Evolutionary conservation across 1,284 basidiomycete genomes (phyloP), one percentile per base, ranked within the genome.

Genomic region (Rhodotorula sp.): DNA sequence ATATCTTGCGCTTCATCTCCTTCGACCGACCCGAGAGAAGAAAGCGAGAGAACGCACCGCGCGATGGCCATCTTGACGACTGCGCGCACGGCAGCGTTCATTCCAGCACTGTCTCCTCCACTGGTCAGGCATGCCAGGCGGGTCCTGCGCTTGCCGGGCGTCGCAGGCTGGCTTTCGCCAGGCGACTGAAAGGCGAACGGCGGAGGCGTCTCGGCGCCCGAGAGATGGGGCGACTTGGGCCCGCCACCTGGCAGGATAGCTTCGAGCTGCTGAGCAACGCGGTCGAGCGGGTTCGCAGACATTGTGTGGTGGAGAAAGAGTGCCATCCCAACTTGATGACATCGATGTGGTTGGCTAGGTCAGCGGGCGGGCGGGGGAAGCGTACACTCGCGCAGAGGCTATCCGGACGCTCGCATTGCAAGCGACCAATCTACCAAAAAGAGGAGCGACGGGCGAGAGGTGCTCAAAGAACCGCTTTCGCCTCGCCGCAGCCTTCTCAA

Each of bases 41-140:
- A 51, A 30, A 47, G 51, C 19, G 32, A 34, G n/a, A 20, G 36
- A 57, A 81, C 87, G 77, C 77, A 92, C 92, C 89, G 89, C 72
- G 92, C 84, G 75, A 97, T 94, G 55, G 89, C 91, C 74, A 88
- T 87, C 81, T 93, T 91, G 71, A 96, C 93, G 53, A 94, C 89
- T 2, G 92, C 86, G 74, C 94, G 90, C 60, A 96, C 93, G 63
- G 90, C 92, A 47, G 94, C 92, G 80, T 96, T 96, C 80, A 81
- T 82, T 24, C 82, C 95, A 57, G 96, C 94, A 80, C 91, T 92
- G 84, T 99, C 95, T 77, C 96, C 95, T 68, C 95, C 96, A 0
- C 90, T 93, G 4, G 95, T 99, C 78, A 99, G 87, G 63, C 97
- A 90, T 9, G 94, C 94, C 78, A 94, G 85, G 82, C 89, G 90